Evolutionary conservation across 2,329 filamentous ascomycete genomes (phyloP), one percentile per base, ranked within the genome.

Genomic region (Sarocladiaceae sp.): DNA sequence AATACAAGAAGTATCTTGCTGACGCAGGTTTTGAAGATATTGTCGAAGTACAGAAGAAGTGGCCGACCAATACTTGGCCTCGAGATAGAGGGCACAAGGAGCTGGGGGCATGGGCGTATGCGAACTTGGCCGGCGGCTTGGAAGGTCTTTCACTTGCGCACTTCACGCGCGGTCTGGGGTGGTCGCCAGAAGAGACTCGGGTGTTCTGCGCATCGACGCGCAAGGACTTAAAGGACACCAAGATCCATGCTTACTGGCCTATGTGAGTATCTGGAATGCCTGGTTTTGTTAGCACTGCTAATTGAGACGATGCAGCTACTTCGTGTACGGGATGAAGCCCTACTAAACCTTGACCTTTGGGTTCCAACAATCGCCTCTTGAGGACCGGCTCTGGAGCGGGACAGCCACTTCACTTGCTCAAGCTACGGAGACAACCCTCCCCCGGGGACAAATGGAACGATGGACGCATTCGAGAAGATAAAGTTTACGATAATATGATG

Each of bases 1-100:
- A 57, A 4, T 60, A 59, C 54, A 64, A 60, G 37, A 40, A 57
- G 4, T 64, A 70, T 36, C 63, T 82, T 49, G 59, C 62, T 10
- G 71, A 75, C 13, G 73, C 72, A 0, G 80, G 80, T 0, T 83
- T 83, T 54, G 64, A 68, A 39, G 68, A 80, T 54, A 68, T 83
- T 0, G 60, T 64, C 0, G 72, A 79, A 57, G 64, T 67, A 2
- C 62, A 73, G 7, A 74, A 68, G 58, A 75, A 73, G 59, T 72
- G 77, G 63, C 77, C 77, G 0, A 66, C 70, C 47, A 76, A 74
- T 55, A 63, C 68, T 4, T 81, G 78, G 77, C 72, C 77, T 0
- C 74, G 70, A 51, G 73, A 77, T 11, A 67, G 64, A 15, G 72
- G 72, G 28, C 66, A 74, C 42, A 82, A 80, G 59, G 72, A 79